Base-by-base conservation (phyloP, 805 yeast genomes). In the Hanseniaspora occidentalis region DNA sequence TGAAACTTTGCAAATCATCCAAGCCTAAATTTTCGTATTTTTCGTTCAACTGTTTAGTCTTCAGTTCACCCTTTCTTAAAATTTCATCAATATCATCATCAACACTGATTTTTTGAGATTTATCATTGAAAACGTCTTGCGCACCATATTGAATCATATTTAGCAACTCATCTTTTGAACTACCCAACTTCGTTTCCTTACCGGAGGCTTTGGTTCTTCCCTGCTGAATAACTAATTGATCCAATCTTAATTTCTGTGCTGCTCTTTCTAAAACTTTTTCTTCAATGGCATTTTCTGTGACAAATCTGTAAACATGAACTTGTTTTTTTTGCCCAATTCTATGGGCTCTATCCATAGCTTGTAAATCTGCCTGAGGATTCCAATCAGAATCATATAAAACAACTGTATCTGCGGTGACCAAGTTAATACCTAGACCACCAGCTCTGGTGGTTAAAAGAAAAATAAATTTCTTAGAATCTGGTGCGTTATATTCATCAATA, bases 71-170 rank as follows among this genome's bases (percentile, higher is more conserved):
- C 50, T 74, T 74, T 44, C 70, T 70, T 50, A 92, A 68, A 51
- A 92, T 84, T 0, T 70, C 79, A 40, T 89, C 97, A 45, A 89
- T 84, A 57, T 89, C 95, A 8, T 26, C 35, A 45, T 61, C 65
- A 38, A 49, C 52, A 39, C 53, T 50, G 42, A 52, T 43, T 56
- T 48, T 54, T 1, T 53, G 53, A 4, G 59, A 49, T 9, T 57
- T 52, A 18, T 69, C 60, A 45, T 83, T 89, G 57, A 92, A 81
- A 16, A 92, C 88, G 35, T 78, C 75, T 56, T 81, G 79, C 1
- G 98, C 98, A 43, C 98, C 98, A 60, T 80, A 95, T 60, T 89
- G 97, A 58, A 89, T 89, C 97, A 92, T 92, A 37, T 82, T 84
- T 19, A 89, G 64, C 51, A 89, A 72, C 54, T 88, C 97, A 51